Evolutionary conservation across 2,329 filamentous ascomycete species (phyloP), one percentile per base, ranked within the genome.

Genomic region (Kalaharituber pfeilii): DNA sequence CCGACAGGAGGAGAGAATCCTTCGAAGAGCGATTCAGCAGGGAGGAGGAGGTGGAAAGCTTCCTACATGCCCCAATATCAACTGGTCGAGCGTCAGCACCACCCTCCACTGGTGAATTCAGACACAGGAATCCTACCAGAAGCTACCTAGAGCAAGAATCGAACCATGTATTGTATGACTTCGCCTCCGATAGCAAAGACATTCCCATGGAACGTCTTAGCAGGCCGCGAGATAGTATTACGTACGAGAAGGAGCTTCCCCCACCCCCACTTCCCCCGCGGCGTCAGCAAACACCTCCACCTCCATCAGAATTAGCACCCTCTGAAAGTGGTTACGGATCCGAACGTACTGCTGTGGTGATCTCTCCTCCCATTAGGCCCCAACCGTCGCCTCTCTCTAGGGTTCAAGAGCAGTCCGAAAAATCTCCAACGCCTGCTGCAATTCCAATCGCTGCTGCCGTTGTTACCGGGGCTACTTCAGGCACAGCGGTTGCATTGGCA

Each of bases 301-400:
- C 24, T 13, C 13, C n/a, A 2, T 15, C 2, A 15, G 30, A 36
- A 18, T 9, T 18, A 15, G 33, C 24, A 20, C 42, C 42, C 2
- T 47, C 42, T 15, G 42, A 47, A 24, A 47, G 42, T 47, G 42
- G 42, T 18, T 47, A 47, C 25, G 42, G 42, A 15, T 47, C 42
- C 24, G 42, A 47, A 47, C 42, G 6, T 4, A 47, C 42, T 5
- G 24, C 24, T 13, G 2, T 47, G 18, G 5, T 39, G 15, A 13
- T 22, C 13, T 6, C 42, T 22, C 42, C 42, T 15, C 9, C 30
- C n/a, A 2, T 47, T 4, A 25, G 6, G n/a, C 42, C 42, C 2
- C 42, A 47, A 22, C 22, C 42, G 25, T 47, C 42, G 5, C 42
- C 42, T 20, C 42, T 47, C 25, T 15, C 42, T 13, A 15, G 25